Evolutionary conservation across 345 rosid species (phyloP), one percentile per base, ranked within the genome.

Genomic region (Xanthoceras sorbifolium): DNA sequence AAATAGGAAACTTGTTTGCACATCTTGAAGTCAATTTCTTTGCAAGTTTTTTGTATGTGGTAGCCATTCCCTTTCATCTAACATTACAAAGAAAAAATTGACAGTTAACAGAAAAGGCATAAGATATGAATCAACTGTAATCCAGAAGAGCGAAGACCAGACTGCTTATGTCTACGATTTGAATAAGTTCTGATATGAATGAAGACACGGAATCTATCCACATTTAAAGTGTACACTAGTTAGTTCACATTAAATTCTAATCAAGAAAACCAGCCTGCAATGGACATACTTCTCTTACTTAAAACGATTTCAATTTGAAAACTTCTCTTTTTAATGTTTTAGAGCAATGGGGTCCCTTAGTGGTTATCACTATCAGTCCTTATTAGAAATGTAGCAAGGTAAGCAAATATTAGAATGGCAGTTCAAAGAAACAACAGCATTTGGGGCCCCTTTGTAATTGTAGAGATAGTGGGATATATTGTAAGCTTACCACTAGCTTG

Each of bases 401-500:
- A 9, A 59, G 75, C 4, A 17, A 26, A 11, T 23, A 25, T 23
- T 9, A 55, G 34, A 71, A 57, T 71, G 61, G n/a, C n/a, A 29
- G 10, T 65, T 6, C 48, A 38, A 44, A 73, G 20, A 9, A 2
- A 42, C 20, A 55, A 3, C 68, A 44, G 17, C 48, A 64, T 52
- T 64, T 48, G 71, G 25, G 25, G n/a, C 61, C 77, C 62, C 34
- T 57, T 63, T 48, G n/a, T 22, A 32, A 14, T 2, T 52, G 52
- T 9, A 46, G 70, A 44, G 70, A 48, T 14, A 75, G 64, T 64
- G 64, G 76, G 8, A 22, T 50, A 5, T 34, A 6, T n/a, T 31
- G 62, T 25, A 22, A 32, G 77, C 71, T 65, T 32, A 52, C 18
- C 77, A 65, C 77, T 64, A 5, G 64, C 40, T 29, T 73, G 40